These are phyloP conservation scores for Verruconis gallopava DNA, from an alignment of 2,329 filamentous ascomycete species.

Conservation along the genomic window DNA sequence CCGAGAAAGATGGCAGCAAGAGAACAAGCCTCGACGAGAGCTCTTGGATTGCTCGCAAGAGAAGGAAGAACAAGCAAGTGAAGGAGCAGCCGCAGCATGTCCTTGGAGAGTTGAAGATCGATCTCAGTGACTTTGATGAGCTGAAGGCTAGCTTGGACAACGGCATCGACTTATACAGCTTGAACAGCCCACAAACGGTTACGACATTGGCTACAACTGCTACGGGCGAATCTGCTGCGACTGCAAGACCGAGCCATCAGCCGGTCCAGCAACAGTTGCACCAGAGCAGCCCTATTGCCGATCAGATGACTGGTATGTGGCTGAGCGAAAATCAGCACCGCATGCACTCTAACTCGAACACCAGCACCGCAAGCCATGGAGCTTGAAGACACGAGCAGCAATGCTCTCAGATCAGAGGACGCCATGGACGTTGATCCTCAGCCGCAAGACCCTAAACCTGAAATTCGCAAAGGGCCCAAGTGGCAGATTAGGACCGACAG, in stretches of 20 bases:
- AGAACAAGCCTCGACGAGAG: not conserved
- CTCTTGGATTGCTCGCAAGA: not conserved
- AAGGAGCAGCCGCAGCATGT: slow-evolving; percentile 2
- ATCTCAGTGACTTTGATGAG: slow-evolving; percentile 4
- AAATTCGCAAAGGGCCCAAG: not conserved
- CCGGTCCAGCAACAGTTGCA: not conserved
- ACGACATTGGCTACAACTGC: not conserved
- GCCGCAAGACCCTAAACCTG: slow-evolving; percentile 1
- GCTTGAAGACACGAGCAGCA: not conserved
- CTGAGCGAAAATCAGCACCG: not conserved
- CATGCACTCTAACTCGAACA: not conserved
- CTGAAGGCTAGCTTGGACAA: slow-evolving; percentile 7
- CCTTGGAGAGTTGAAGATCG: slow-evolving; percentile 5
- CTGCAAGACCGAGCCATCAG: slow-evolving; percentile 1
- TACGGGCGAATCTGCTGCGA: not conserved
- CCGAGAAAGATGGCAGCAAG: not conserved
- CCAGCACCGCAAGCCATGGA: not conserved
- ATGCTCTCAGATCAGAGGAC: not conserved
- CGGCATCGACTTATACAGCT: slow-evolving; percentile 5
- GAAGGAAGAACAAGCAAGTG: not conserved
- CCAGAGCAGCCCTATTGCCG: not conserved
- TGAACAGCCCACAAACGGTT: slow-evolving; percentile 1
- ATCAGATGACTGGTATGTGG: slow-evolving; percentile 1
- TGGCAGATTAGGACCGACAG: slow-evolving; percentile 7
- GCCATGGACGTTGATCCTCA: not conserved